These are phyloP conservation scores for Epichloe bromicola DNA, from an alignment of 2,329 filamentous ascomycete genomes.

Conservation along the genomic window DNA sequence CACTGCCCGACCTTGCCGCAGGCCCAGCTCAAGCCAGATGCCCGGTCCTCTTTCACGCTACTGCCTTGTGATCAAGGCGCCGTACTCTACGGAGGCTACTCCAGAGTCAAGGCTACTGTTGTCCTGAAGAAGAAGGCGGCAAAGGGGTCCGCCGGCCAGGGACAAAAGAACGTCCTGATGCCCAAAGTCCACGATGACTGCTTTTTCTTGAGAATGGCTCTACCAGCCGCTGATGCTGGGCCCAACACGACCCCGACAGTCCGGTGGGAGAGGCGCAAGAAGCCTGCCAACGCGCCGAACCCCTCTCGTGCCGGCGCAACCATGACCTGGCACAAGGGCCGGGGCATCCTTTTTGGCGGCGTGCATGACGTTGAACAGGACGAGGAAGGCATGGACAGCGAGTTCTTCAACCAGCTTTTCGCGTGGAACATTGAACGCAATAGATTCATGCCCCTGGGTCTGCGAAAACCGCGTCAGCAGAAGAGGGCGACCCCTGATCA, in stretches of 20 bases:
- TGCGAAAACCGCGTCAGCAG: slow-evolving; percentile 60
- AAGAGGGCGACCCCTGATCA: slow-evolving; percentile 42
- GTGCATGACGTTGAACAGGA: slow-evolving; percentile 87
- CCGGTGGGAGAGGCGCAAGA: slow-evolving; percentile 88
- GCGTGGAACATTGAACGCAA: slow-evolving; percentile 95
- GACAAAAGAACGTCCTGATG: slow-evolving; percentile 61
- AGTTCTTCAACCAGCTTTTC: slow-evolving; percentile 88
- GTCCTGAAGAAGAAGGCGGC: slow-evolving; percentile 45
- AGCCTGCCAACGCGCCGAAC: slow-evolving; percentile 75
- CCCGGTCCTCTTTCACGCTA: slow-evolving; percentile 82
- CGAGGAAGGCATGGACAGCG: slow-evolving; percentile 90
- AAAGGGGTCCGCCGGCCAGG: slow-evolving; percentile 41
- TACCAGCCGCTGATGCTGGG: slow-evolving; percentile 53
- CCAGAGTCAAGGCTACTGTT: slow-evolving; percentile 65
- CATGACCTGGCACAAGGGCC: slow-evolving; percentile 87
- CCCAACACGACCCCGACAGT: slow-evolving; percentile 56
- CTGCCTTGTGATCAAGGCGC: slow-evolving; percentile 84
- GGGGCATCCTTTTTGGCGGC: slow-evolving; percentile 92
- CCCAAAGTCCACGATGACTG: slow-evolving; percentile 91
- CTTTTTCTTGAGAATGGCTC: slow-evolving; percentile 76
- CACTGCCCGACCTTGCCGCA: slow-evolving; percentile 60
- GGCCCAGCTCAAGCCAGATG: slow-evolving; percentile 76
- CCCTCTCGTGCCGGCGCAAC: slow-evolving; percentile 78
- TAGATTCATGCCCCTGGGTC: slow-evolving; percentile 72
- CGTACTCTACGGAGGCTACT: slow-evolving; percentile 87